A percentile compares a stretch with the other conserved stretches of the same genome.
phyloP scores from a whole-genome alignment of 805 yeast genomes.

The Saccharomycopsis guyanensis region DNA sequence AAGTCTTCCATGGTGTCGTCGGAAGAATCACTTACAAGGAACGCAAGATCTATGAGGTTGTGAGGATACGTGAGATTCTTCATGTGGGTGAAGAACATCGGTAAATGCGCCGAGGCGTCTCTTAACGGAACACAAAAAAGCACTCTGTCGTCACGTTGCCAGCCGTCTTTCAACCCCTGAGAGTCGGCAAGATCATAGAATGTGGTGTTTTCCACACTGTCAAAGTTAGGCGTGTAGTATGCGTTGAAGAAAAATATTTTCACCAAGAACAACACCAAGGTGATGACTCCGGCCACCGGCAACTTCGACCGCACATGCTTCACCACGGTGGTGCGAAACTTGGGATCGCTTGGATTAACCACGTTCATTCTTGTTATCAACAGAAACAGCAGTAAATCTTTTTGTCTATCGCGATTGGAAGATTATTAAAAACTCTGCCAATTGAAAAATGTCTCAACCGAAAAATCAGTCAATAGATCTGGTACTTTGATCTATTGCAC shows the following conservation, averaged over 20 bases:
- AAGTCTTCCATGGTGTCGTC: conserved; percentile 78
- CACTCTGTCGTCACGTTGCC: conserved; percentile 73
- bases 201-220: conserved; percentile 35
- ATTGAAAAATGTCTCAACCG: too few relatives aligned
- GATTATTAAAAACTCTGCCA: too few relatives aligned
- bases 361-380: too few relatives aligned
- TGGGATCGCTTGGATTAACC: too few relatives aligned
- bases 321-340: neutral
- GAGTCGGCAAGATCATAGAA: conserved; percentile 67
- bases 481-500: too few relatives aligned
- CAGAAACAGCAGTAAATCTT: too few relatives aligned
- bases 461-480: too few relatives aligned
- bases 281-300: neutral
- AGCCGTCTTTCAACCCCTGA: conserved; percentile 62
- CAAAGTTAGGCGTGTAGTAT: conserved; percentile 16
- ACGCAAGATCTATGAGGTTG: conserved; percentile 72
- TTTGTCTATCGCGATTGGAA: too few relatives aligned
- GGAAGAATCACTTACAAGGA: conserved; percentile 82
- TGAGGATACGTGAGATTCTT: conserved; percentile 79
- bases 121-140: conserved; percentile 83
- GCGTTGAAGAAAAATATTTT: conserved; percentile 1
- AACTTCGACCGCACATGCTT: neutral
- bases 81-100: conserved; percentile 83
- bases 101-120: conserved; percentile 86
- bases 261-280: neutral